phyloP scores from a whole-genome alignment of 345 rosid species.

The Reutealis trisperma region DNA sequence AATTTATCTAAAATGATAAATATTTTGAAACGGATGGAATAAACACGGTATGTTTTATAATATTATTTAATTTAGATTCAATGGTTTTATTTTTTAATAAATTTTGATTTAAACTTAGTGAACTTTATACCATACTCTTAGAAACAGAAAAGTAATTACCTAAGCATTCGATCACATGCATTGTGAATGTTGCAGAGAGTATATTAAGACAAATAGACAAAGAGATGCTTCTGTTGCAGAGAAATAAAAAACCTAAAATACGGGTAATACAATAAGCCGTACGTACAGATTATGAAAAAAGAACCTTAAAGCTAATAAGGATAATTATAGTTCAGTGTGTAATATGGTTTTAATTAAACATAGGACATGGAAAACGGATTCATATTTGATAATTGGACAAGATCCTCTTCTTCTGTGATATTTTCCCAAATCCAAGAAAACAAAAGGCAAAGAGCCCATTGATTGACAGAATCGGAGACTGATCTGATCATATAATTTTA shows the following conservation, averaged over 20 bases:
- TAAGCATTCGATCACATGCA: not conserved
- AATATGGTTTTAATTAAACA: not conserved
- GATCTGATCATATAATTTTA: not conserved
- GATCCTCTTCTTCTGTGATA: conserved; percentile 17
- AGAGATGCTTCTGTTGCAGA: not conserved
- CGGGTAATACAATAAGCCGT: not conserved
- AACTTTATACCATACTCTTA: no score
- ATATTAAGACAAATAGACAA: conserved; percentile 3
- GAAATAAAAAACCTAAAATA: conserved; percentile 1
- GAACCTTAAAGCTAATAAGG: not conserved
- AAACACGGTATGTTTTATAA: no score
- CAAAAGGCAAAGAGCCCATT: not conserved
- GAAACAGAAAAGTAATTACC: no score
- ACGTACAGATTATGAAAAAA: not conserved
- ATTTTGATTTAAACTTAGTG: no score
- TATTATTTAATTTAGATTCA: no score
- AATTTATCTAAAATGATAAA: no score
- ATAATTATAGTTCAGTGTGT: no score
- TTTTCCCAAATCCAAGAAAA: conserved; percentile 2
- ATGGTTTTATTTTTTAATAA: no score
- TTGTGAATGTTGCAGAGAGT: not conserved
- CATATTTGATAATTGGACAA: conserved; percentile 11
- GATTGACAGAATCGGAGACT: not conserved
- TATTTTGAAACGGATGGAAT: no score
- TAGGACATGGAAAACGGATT: not conserved